phyloP scores from a whole-genome alignment of 176 grass and related monocot genomes.

The Alloteropsis semialata region DNA sequence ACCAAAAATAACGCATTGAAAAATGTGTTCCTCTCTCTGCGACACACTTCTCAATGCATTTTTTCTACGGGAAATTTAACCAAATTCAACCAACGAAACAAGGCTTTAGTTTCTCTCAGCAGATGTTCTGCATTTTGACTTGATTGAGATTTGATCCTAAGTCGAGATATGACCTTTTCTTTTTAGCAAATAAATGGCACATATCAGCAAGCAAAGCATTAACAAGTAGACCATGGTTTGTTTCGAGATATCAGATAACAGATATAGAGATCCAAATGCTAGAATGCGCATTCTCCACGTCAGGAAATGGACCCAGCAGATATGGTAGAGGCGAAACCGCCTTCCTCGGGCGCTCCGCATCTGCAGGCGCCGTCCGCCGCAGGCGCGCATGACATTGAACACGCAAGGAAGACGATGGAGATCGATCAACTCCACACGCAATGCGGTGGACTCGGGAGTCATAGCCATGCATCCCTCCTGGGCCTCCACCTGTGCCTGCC shows the following conservation, averaged over 20 bases:
- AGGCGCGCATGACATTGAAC: not conserved
- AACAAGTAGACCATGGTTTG: not conserved
- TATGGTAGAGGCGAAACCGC: not conserved
- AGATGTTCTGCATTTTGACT: not conserved
- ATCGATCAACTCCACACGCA: not conserved
- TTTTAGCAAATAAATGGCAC: not conserved
- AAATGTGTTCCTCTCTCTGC: no score
- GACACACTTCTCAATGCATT: no score
- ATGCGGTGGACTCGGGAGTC: constrained; percentile 27
- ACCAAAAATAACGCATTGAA: no score
- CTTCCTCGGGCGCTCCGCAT: not conserved
- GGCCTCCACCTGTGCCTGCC: constrained; percentile 17
- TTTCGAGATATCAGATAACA: not conserved
- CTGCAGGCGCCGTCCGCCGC: not conserved
- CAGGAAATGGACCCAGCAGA: not conserved
- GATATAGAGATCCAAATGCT: not conserved
- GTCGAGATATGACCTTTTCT: not conserved
- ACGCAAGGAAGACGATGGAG: constrained; percentile 9
- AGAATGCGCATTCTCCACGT: not conserved
- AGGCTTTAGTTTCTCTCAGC: not conserved
- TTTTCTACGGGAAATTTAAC: no score
- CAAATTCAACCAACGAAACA: no score
- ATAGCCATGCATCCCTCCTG: not conserved
- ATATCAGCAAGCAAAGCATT: not conserved
- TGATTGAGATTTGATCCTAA: not conserved